Percentiles rank a stretch among this genome's conserved stretches.
Evolutionary conservation across 2,329 filamentous ascomycete species (phyloP).

Genomic region (Exophiala spinifera): DNA sequence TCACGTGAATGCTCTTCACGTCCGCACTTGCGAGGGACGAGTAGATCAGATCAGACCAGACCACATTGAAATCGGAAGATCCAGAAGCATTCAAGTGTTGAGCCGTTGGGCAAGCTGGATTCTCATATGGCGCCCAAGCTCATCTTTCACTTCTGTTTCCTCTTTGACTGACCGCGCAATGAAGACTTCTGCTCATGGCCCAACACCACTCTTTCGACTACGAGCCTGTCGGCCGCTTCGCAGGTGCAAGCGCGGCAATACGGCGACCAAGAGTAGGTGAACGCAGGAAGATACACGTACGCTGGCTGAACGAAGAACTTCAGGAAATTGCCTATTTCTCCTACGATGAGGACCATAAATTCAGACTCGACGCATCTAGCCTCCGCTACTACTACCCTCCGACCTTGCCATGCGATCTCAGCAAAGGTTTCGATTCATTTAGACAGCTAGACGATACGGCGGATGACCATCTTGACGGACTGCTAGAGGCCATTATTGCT

Average conservation of each 20-base stretch:
- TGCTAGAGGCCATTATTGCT: slow-evolving; percentile 71
- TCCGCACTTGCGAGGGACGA: too few species aligned
- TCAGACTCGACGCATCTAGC: slow-evolving; percentile 72
- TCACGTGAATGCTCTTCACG: too few species aligned
- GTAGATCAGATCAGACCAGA: too few species aligned
- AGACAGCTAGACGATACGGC: slow-evolving; percentile 73
- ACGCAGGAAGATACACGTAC: neutral
- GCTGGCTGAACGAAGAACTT: neutral
- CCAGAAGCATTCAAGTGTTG: too few species aligned
- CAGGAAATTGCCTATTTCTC: slow-evolving; percentile 92
- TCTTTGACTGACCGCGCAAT: neutral
- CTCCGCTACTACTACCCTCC: slow-evolving; percentile 87
- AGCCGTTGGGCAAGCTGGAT: too few species aligned
- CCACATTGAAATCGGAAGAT: too few species aligned
- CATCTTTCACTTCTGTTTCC: neutral
- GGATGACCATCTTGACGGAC: slow-evolving; percentile 84
- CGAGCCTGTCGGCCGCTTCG: slow-evolving; percentile 67
- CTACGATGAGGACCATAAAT: slow-evolving; percentile 78
- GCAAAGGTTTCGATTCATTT: slow-evolving; percentile 76
- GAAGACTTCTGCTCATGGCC: slow-evolving; percentile 13
- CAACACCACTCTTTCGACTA: slow-evolving; percentile 55
- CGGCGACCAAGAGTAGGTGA: slow-evolving; percentile 66
- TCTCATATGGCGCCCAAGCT: neutral
- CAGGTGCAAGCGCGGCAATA: slow-evolving; percentile 65
- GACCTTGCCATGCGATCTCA: slow-evolving; percentile 67